Evolutionary conservation across 1,284 basidiomycete genomes (phyloP), one percentile per base, ranked within the genome.

Genomic region (Cutaneotrichosporon sp.): DNA sequence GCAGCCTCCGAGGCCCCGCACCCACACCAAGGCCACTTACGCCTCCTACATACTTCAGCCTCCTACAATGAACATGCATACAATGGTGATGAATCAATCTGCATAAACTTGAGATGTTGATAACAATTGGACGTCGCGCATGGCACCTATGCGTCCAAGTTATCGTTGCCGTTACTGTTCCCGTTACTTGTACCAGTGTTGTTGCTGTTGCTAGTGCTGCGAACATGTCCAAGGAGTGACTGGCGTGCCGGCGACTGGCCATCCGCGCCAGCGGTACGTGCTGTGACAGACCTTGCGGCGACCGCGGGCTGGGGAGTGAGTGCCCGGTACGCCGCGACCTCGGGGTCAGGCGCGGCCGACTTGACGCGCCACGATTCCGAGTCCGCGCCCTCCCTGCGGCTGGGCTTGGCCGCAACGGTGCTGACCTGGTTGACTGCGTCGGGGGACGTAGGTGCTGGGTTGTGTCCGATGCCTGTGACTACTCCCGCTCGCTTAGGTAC

Each of bases 401-500:
- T 5, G n/a, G 42, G 31, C 46, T 42, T 42, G 21, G 7, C 9
- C 7, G 18, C 16, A 30, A 16, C 31, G 51, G 16, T 16, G 11
- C 14, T 30, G 51, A 30, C 51, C 30, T 32, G 30, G 51, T 34
- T 9, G 31, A 53, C 31, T 6, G 21, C 50, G 21, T 36, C 36
- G 36, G 34, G 26, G 49, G 50, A 40, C 18, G 38, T 21, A 9
- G 49, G 10, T 4, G 49, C 32, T 5, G 59, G 13, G 38, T 53
- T 22, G 51, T 53, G 32, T 5, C 50, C 74, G 16, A 79, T 68
- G 11, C 70, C 68, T 1, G 73, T 76, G 13, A 75, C 71, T 46
- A 76, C 71, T 16, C 77, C 78, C 3, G 78, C 75, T 22, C 78
- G 69, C 61, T 76, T 77, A 7, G 72, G 73, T 16, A 80, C 71